phyloP scores from a whole-genome alignment of 306 rosid genomes.

The Clitoria ternatea region DNA sequence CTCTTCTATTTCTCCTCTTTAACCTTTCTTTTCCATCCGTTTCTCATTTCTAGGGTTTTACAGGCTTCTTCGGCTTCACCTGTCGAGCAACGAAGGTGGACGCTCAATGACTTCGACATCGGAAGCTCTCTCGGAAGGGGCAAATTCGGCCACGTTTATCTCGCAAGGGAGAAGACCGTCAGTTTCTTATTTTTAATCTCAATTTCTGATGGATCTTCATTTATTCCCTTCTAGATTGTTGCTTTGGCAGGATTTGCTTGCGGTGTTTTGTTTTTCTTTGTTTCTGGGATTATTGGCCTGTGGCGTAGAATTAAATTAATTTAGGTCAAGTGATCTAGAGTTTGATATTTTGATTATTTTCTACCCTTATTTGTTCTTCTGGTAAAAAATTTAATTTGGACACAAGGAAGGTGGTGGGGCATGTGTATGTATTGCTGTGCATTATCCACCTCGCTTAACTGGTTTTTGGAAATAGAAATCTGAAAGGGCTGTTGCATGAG shows the following conservation, averaged over 20 bases:
- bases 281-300: neutral
- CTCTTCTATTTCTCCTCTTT: too few relatives aligned
- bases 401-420: neutral
- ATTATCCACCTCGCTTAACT: neutral
- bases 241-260: neutral
- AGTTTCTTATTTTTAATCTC: too few relatives aligned
- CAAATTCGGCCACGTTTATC: slow-evolving; percentile 97
- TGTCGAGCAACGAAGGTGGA: slow-evolving; percentile 80
- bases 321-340: neutral
- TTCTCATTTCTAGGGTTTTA: slow-evolving; percentile 33
- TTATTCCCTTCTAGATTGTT: neutral
- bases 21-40: neutral
- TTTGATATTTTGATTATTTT: neutral
- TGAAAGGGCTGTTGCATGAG: neutral
- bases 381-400: neutral
- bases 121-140: slow-evolving; percentile 99
- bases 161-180: slow-evolving; percentile 96
- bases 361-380: neutral
- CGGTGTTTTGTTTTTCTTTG: neutral
- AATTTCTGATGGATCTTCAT: neutral
- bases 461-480: too few relatives aligned
- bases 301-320: neutral
- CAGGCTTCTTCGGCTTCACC: slow-evolving; percentile 60
- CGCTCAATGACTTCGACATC: slow-evolving; percentile 82
- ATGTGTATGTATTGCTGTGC: neutral